Percentiles rank a stretch among this genome's conserved stretches.
phyloP scores from a whole-genome alignment of 2,329 filamentous ascomycete genomes.

The Orbilia blumenaviensis region DNA sequence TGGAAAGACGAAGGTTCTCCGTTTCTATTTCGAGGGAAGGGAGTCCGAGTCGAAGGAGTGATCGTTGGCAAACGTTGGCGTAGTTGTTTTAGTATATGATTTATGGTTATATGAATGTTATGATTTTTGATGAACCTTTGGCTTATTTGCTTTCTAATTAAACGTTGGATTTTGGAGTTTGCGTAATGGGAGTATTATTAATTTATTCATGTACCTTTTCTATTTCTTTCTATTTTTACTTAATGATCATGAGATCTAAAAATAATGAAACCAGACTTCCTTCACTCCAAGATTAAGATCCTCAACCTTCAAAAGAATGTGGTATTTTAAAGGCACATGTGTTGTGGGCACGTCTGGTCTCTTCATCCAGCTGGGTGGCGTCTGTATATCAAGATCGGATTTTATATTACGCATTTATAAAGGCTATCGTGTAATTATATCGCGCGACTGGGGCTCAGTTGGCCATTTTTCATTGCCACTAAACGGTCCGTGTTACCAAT shows the following conservation, averaged over 20 bases:
- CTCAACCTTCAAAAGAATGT: no score
- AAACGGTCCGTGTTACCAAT: no score
- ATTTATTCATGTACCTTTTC: neutral
- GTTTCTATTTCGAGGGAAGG: slow-evolving; percentile 25
- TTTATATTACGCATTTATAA: no score
- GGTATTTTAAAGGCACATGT: neutral
- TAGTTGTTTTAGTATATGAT: neutral
- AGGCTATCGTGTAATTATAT: no score
- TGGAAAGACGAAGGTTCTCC: slow-evolving; percentile 27
- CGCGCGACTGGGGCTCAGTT: no score
- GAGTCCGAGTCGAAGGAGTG: slow-evolving; percentile 13
- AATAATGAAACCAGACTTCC: neutral
- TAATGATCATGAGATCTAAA: neutral
- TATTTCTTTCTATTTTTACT: no score
- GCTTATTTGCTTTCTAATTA: neutral
- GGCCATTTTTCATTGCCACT: no score
- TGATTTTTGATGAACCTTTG: neutral
- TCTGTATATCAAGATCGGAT: no score
- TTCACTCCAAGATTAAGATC: no score
- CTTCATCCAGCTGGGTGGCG: no score
- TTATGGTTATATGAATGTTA: neutral
- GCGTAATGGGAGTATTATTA: neutral
- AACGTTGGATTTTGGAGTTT: neutral
- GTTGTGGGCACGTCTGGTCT: no score
- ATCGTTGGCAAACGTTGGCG: neutral